phyloP scores from a whole-genome alignment of 140 eudicot species.

The Oenanthe javanica region DNA sequence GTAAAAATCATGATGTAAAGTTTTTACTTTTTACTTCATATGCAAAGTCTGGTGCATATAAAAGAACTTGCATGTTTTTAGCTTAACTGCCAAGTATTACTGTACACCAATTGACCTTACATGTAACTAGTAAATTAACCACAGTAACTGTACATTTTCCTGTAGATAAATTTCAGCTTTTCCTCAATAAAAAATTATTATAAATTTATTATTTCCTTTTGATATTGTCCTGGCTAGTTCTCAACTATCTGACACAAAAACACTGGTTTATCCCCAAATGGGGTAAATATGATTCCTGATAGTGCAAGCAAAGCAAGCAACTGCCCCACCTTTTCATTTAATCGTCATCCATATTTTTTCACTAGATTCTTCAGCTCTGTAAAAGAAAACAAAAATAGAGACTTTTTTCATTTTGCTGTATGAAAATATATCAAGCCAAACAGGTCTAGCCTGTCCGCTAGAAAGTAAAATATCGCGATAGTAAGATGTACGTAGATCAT shows the following conservation, averaged over 20 bases:
- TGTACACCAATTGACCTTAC: conserved; percentile 1
- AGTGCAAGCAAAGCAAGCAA: conserved; percentile 93
- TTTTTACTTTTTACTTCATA: neutral
- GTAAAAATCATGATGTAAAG: neutral
- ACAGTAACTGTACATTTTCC: neutral
- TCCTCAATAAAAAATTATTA: neutral
- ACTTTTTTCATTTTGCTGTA: too few species aligned
- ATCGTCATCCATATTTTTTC: conserved; percentile 20
- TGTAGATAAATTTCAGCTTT: neutral
- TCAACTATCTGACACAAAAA: conserved; percentile 41
- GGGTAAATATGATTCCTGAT: conserved; percentile 82
- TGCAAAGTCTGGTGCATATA: neutral
- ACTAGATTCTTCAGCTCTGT: conserved; percentile 3
- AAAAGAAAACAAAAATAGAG: neutral
- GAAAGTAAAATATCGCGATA: too few species aligned
- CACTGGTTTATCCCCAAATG: conserved; percentile 27
- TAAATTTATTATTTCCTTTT: neutral
- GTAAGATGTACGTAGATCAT: too few species aligned
- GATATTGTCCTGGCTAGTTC: conserved; percentile 1
- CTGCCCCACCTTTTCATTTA: conserved; percentile 21
- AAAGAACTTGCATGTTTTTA: conserved; percentile 6
- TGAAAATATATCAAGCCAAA: too few species aligned
- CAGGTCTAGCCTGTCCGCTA: too few species aligned
- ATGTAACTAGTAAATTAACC: neutral
- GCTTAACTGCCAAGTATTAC: neutral